Conservation (phyloP, 2,329 filamentous ascomycete genomes). For the Cercospora sojina region DNA sequence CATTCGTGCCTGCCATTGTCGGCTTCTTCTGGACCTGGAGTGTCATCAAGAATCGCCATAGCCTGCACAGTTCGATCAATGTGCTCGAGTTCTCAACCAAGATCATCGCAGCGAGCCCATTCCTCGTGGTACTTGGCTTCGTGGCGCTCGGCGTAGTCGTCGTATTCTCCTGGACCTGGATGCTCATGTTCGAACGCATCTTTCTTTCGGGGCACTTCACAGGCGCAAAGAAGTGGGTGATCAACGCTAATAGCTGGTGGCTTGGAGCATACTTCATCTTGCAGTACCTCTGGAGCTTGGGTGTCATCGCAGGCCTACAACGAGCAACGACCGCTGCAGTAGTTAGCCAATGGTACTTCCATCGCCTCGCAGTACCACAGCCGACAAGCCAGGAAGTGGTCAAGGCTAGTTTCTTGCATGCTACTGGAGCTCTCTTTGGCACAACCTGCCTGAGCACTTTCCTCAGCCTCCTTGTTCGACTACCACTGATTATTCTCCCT, state of each 20-base stretch:
- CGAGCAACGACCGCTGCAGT: slow-evolving; percentile 89
- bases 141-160: slow-evolving; percentile 72
- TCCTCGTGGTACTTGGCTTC: slow-evolving; percentile 80
- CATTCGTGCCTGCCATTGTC: slow-evolving; percentile 71
- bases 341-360: slow-evolving; percentile 98
- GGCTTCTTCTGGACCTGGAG: slow-evolving; percentile 81
- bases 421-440: slow-evolving; percentile 82
- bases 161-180: slow-evolving; percentile 92
- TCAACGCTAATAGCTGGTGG: slow-evolving; percentile 90
- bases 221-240: slow-evolving; percentile 66
- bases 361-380: slow-evolving; percentile 76
- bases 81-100: slow-evolving; percentile 91
- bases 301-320: slow-evolving; percentile 83
- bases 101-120: slow-evolving; percentile 81
- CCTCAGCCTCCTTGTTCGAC: slow-evolving; percentile 73
- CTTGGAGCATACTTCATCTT: slow-evolving; percentile 87
- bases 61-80: slow-evolving; percentile 76
- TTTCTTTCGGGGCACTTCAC: slow-evolving; percentile 85
- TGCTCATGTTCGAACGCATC: slow-evolving; percentile 92
- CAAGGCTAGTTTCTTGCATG: slow-evolving; percentile 76
- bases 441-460: slow-evolving; percentile 88
- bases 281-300: slow-evolving; percentile 93
- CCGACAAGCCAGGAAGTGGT: slow-evolving; percentile 80
- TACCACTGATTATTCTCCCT: slow-evolving; percentile 82
- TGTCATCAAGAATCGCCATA: slow-evolving; percentile 74